Evolutionary conservation across 495 filamentous ascomycete genomes (phyloP).

Genomic region (Aspergillus asperescens): DNA sequence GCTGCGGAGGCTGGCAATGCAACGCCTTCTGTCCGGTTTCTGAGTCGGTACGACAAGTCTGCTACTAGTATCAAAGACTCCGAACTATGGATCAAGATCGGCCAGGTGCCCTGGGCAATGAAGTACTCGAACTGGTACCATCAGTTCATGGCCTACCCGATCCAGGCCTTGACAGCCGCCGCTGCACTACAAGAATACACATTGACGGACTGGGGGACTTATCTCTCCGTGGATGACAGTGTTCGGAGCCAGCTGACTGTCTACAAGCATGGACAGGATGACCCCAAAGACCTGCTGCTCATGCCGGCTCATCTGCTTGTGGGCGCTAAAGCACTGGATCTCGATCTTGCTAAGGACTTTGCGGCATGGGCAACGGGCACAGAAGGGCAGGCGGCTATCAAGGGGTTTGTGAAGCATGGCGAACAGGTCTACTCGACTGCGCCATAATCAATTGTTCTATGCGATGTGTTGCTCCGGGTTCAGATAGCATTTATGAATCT

Average conservation of each 20-base stretch:
- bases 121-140: constrained; percentile 43
- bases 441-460: neutral
- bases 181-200: constrained; percentile 37
- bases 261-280: constrained; percentile 33
- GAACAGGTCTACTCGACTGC: constrained; percentile 3
- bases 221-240: constrained; percentile 23
- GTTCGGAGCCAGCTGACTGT: constrained; percentile 25
- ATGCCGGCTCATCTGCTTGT: constrained; percentile 38
- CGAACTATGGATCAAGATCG: constrained; percentile 38
- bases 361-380: constrained; percentile 30
- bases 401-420: neutral
- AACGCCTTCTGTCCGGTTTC: constrained; percentile 28
- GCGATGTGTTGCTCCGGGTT: too few species aligned
- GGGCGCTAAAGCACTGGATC: constrained; percentile 25
- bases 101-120: constrained; percentile 41
- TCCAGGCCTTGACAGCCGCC: constrained; percentile 36
- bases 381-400: constrained; percentile 30
- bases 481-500: too few species aligned
- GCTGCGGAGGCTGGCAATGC: constrained; percentile 21
- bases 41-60: constrained; percentile 42
- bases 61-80: constrained; percentile 47
- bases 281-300: constrained; percentile 28
- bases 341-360: constrained; percentile 27
- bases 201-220: constrained; percentile 41
- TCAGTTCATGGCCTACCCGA: constrained; percentile 39